phyloP scores from a whole-genome alignment of 2,329 filamentous ascomycete genomes.

The Penicillium digitatum region DNA sequence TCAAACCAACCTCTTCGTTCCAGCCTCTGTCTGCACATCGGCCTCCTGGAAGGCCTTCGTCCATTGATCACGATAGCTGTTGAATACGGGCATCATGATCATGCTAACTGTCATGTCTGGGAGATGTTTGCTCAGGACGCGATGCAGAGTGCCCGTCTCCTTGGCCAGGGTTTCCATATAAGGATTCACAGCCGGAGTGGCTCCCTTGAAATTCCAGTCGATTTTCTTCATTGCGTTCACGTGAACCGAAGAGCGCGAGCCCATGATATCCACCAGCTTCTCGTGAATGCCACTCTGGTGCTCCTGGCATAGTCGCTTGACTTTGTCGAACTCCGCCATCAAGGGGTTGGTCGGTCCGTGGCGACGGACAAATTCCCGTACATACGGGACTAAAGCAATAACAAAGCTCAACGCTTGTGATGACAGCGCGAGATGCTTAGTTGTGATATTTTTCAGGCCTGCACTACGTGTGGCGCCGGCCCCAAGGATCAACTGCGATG shows the following conservation, averaged over 20 bases:
- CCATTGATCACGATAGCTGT: conserved; percentile 75
- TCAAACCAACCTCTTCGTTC: conserved; percentile 64
- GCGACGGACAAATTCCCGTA: conserved; percentile 84
- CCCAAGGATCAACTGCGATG: conserved; percentile 92
- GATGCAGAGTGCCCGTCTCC: conserved; percentile 79
- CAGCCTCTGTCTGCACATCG: conserved; percentile 61
- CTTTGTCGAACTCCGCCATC: conserved; percentile 84
- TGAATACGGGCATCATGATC: conserved; percentile 84
- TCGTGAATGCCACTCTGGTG: conserved; percentile 88
- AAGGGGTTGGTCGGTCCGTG: conserved; percentile 57
- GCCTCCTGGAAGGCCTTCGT: conserved; percentile 65
- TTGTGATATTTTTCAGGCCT: conserved; percentile 92
- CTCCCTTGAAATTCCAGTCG: conserved; percentile 62
- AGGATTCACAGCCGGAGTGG: conserved; percentile 51
- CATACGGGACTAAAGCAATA: conserved; percentile 78
- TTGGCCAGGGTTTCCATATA: conserved; percentile 87
- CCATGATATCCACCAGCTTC: conserved; percentile 91
- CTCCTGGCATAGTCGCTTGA: conserved; percentile 77
- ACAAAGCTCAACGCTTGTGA: conserved; percentile 86
- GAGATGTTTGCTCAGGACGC: conserved; percentile 76
- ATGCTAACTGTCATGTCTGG: conserved; percentile 70
- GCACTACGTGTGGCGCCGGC: conserved; percentile 86
- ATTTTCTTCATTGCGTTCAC: conserved; percentile 70
- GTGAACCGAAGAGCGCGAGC: conserved; percentile 67
- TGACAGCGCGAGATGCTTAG: conserved; percentile 87